A percentile compares a stretch with the other conserved stretches of the same genome.
Evolutionary conservation across 768 basidiomycete species (phyloP).

Genomic region (Clitopilus passeckerianus): DNA sequence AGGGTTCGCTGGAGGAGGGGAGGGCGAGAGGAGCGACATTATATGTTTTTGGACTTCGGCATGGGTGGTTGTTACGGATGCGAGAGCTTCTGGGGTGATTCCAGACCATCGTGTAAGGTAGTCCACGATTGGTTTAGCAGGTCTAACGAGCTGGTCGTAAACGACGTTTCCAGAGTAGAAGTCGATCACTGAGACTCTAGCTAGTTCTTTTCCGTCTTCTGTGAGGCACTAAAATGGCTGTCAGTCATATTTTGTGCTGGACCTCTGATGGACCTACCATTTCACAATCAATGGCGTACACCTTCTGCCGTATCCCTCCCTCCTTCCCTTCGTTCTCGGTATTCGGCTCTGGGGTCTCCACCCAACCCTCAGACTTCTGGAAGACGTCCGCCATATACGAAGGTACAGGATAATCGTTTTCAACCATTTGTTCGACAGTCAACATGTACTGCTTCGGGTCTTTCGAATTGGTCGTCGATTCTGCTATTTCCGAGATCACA

Average conservation of each 20-base stretch:
- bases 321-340: slow-evolving; percentile 18
- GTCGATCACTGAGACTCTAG: slow-evolving; percentile 82
- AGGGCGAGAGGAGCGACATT: slow-evolving; percentile 56
- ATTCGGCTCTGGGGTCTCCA: slow-evolving; percentile 67
- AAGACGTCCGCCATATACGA: slow-evolving; percentile 77
- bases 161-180: slow-evolving; percentile 64
- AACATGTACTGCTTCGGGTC: slow-evolving; percentile 71
- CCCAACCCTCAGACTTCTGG: slow-evolving; percentile 65
- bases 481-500: slow-evolving; percentile 33
- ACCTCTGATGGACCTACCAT: slow-evolving; percentile 56
- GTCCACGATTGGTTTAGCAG: slow-evolving; percentile 76
- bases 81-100: slow-evolving; percentile 74
- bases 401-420: slow-evolving; percentile 90
- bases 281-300: slow-evolving; percentile 93
- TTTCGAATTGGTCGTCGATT: slow-evolving; percentile 48
- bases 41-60: slow-evolving; percentile 72
- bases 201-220: slow-evolving; percentile 85
- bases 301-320: slow-evolving; percentile 30
- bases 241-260: background rate
- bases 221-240: slow-evolving; percentile 64
- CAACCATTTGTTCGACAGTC: slow-evolving; percentile 81
- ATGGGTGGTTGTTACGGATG: slow-evolving; percentile 70
- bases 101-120: slow-evolving; percentile 97
- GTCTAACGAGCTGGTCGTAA: slow-evolving; percentile 89
- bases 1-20: slow-evolving; percentile 26